Base-by-base conservation (phyloP, 192 early-diverging fungal species). In the Chytriomyces sp. region DNA sequence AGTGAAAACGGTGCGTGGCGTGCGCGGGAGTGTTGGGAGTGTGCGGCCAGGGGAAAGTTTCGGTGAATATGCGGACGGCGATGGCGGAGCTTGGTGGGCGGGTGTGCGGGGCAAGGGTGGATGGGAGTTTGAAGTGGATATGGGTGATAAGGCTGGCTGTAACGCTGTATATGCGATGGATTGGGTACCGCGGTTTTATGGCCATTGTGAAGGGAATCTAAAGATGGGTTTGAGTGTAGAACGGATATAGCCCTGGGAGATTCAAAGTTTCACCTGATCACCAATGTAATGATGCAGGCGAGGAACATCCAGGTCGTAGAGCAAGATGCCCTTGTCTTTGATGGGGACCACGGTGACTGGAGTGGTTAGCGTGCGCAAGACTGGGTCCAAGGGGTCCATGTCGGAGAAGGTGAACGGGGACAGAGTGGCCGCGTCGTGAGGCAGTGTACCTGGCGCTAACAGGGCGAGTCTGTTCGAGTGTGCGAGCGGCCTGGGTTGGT, bases 151-250 rank as follows among this genome's bases (percentile, higher is more conserved):
- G 57, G 5, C 41, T 52, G 31, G 57, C 68, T 28, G 68, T 59
- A 30, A 70, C 39, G 19, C 56, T 52, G 39, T 70, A 32, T 28
- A 70, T 33, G 26, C 32, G 28, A 31, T 39, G 22, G 12, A 59
- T 12, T 17, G 31, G 54, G 5, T 54, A 49, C 44, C 39, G 57
- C 30, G 68, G 68, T 59, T 59, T 70, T 22, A 70, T 70, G 14
- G 68, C 68, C 68, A 70, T 59, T 39, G 68, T 70, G 68, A 70
- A 59, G n/a, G 68, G 68, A 70, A 70, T 64, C 39, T 4, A 17
- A 6, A 56, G 30, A 22, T 19, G 7, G 54, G 22, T n/a, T n/a
- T n/a, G n/a, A n/a, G n/a, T n/a, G n/a, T n/a, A n/a, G n/a, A n/a
- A n/a, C n/a, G n/a, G n/a, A n/a, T n/a, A n/a, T n/a, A n/a, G n/a